Evolutionary conservation across 1,284 basidiomycete genomes (phyloP).

Genomic region (Malassezia brasiliensis): DNA sequence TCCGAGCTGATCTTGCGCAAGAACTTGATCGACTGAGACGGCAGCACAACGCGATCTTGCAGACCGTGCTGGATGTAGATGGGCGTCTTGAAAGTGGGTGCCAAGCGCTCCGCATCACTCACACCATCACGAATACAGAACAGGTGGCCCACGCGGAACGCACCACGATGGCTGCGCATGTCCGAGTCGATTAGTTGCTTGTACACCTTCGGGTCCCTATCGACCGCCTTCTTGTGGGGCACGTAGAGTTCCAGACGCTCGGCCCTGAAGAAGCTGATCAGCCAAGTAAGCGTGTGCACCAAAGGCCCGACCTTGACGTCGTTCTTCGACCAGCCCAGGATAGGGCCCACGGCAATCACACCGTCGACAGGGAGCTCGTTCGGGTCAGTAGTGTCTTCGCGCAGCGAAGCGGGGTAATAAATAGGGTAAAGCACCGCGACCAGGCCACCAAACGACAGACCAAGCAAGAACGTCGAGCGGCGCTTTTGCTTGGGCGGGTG

Average conservation of each 20-base stretch:
- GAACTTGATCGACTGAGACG: slow-evolving; percentile 21
- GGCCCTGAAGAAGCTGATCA: slow-evolving; percentile 17
- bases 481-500: slow-evolving; percentile 25
- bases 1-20: slow-evolving; percentile 19
- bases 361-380: slow-evolving; percentile 40
- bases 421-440: slow-evolving; percentile 36
- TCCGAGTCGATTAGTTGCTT: slow-evolving; percentile 38
- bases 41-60: slow-evolving; percentile 34
- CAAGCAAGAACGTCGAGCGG: slow-evolving; percentile 39
- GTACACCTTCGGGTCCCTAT: slow-evolving; percentile 45
- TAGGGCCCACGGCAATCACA: slow-evolving; percentile 38
- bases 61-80: slow-evolving; percentile 39
- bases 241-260: slow-evolving; percentile 34
- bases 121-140: slow-evolving; percentile 28
- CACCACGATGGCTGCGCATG: slow-evolving; percentile 36
- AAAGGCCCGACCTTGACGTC: slow-evolving; percentile 19
- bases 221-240: slow-evolving; percentile 41
- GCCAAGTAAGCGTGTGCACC: slow-evolving; percentile 4
- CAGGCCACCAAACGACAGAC: slow-evolving; percentile 41
- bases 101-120: slow-evolving; percentile 18
- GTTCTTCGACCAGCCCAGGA: slow-evolving; percentile 28
- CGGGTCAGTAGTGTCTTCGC: slow-evolving; percentile 24
- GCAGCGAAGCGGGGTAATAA: slow-evolving; percentile 30
- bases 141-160: slow-evolving; percentile 40
- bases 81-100: slow-evolving; percentile 26